phyloP scores from a whole-genome alignment of 2,329 filamentous ascomycete species.

The Elsinoe arachidis region DNA sequence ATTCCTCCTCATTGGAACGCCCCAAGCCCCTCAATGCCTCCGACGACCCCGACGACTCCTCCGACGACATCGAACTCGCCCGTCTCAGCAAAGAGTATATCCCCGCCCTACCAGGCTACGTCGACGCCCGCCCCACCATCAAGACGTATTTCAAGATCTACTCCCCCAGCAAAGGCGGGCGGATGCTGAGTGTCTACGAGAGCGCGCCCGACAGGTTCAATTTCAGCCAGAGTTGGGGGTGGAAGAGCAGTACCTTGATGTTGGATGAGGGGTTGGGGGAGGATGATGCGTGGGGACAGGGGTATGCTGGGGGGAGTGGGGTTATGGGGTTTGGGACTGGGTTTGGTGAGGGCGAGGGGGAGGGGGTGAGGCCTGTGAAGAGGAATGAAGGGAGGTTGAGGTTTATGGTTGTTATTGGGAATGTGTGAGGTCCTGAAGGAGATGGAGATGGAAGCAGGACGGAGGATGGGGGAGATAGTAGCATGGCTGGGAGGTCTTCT shows the following conservation, averaged over 20 bases:
- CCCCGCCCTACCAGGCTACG: slow-evolving; percentile 45
- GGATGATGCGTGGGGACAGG: slow-evolving; percentile 27
- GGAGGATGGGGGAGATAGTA: not conserved
- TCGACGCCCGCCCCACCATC: slow-evolving; percentile 48
- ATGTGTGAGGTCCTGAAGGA: slow-evolving; percentile 27
- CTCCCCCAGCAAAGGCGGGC: slow-evolving; percentile 48
- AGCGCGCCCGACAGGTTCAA: slow-evolving; percentile 51
- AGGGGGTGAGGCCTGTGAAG: slow-evolving; percentile 16
- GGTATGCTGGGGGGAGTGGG: slow-evolving; percentile 24
- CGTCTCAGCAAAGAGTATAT: slow-evolving; percentile 23
- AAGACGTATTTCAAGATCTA: slow-evolving; percentile 56
- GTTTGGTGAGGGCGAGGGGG: slow-evolving; percentile 20
- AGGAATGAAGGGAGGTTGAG: slow-evolving; percentile 41
- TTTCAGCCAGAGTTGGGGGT: slow-evolving; percentile 53
- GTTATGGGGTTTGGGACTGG: slow-evolving; percentile 16
- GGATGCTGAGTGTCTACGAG: slow-evolving; percentile 52
- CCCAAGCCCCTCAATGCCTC: not conserved
- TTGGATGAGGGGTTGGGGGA: slow-evolving; percentile 39
- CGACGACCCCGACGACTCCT: slow-evolving; percentile 17
- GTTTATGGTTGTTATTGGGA: slow-evolving; percentile 54
- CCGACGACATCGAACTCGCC: slow-evolving; percentile 16
- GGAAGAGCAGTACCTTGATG: slow-evolving; percentile 53
- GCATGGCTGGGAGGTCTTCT: not conserved
- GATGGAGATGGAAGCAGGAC: not conserved
- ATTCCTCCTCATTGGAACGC: slow-evolving; percentile 15